Percentiles rank a stretch among this genome's conserved stretches.
phyloP scores from a whole-genome alignment of 345 rosid species.

The Gossypium stocksii region DNA sequence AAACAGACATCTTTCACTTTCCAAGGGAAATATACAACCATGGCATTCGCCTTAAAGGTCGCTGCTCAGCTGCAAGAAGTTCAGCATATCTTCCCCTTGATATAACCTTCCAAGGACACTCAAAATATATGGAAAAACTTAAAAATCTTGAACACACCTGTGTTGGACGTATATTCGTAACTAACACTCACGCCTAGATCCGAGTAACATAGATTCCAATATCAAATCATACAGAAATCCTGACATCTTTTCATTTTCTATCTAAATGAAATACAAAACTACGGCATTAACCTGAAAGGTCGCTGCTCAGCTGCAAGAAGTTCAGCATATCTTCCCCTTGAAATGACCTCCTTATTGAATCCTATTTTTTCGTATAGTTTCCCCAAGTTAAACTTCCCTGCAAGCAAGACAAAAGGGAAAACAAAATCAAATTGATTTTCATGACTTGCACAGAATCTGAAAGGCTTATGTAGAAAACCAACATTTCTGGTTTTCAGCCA shows the following conservation, averaged over 20 bases:
- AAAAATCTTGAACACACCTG: neutral
- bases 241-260: constrained; percentile 1
- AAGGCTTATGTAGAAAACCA: neutral
- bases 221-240: neutral
- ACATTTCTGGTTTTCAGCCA: neutral
- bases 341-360: constrained; percentile 85
- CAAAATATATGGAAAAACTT: neutral
- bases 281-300: constrained; percentile 60
- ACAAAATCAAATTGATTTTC: neutral
- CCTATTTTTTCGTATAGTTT: constrained; percentile 88
- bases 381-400: constrained; percentile 79
- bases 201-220: neutral
- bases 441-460: constrained; percentile 1
- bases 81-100: constrained; percentile 92
- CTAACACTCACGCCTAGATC: neutral
- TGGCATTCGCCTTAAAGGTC: constrained; percentile 63
- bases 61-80: constrained; percentile 78
- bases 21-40: constrained; percentile 6
- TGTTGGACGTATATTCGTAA: neutral
- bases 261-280: constrained; percentile 5
- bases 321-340: constrained; percentile 91
- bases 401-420: constrained; percentile 14
- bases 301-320: constrained; percentile 83
- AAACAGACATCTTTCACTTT: constrained; percentile 3
- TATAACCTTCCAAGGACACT: constrained; percentile 19